Base-by-base conservation (phyloP, 1,284 basidiomycete genomes). In the Agaricales sp. region DNA sequence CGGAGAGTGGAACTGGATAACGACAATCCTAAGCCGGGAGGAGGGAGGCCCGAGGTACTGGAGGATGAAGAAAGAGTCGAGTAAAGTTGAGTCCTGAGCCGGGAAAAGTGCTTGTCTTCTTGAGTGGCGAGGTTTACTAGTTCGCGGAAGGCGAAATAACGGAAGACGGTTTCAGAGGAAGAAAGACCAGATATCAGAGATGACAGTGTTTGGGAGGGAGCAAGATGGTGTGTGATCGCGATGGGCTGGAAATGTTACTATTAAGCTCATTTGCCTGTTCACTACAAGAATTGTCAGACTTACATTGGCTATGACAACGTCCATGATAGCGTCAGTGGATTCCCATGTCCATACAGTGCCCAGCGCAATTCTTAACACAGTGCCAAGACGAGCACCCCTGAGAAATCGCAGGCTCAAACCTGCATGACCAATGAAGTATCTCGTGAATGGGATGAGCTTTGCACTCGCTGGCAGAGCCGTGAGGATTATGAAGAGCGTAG, bases 101-200 rank as follows among this genome's bases (percentile, higher is more conserved):
- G 61, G 73, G 75, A 54, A 78, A 82, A 57, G 81, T 92, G 50
- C 75, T 84, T 14, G 74, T 77, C 3, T 92, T 91, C 69, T 88
- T 92, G 57, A 77, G 73, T n/a, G 81, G 82, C 2, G 70, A 55
- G n/a, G 53, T 51, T 14, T 25, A 51, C 25, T 11, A 20, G 4
- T 46, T 51, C 19, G 45, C 23, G 26, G 44, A 25, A 6, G 47
- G 48, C 14, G 62, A 65, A 49, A 53, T 61, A 12, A 51, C 61
- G 2, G 61, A 50, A 3, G 57, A 59, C 14, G 54, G 57, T 25
- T 45, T 53, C 12, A 51, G 61, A 38, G 59, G 63, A 51, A 66
- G 63, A 45, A 64, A 67, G 39, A 62, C 61, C 4, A 47, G 55
- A 25, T 63, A 67, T 18, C 24, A 62, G 64, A 51, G 58, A 52